Base-by-base conservation (phyloP, 208 protist genomes). In the Crithidia fasciculata region DNA sequence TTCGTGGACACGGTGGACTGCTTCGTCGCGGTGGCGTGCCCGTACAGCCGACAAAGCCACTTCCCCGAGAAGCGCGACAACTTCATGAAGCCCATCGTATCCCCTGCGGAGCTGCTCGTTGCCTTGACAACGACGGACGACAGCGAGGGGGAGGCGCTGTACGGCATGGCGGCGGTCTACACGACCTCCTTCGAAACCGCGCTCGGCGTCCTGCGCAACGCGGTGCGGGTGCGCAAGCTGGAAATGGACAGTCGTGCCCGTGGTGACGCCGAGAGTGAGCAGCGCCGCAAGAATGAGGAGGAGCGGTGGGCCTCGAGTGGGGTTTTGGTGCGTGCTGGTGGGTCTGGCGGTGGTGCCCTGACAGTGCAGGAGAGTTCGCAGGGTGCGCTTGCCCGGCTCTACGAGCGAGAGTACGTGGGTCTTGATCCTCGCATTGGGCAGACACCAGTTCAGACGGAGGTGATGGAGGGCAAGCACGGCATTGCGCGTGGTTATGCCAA, bases 1-100 rank as follows among this genome's bases (percentile, higher is more conserved):
- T 97, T 97, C 79, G 85, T 86, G 1, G 90, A 97, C 71, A 88
- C 87, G 5, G 90, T 97, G 6, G 94, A 98, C 50, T 90, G 89
- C 74, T 97, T 96, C 71, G 88, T 93, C 2, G 82, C 76, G 6
- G 85, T 98, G 59, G 88, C 89, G 40, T 98, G 95, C 69, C 92
- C 91, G 3, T 89, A 96, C 73, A 95, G 86, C 63, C 82, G 84
- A 3, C 77, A 82, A 39, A 87, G 89, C 53, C 74, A 95, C 72
- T 96, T 96, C 58, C 84, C 89, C 5, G 65, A 80, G 12, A 94
- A 96, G 62, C 62, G 74, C 0, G 88, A 95, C 72, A 75, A 83
- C 55, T 97, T 89, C 79, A 61, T 93, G 57, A 97, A 97, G 76
- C 89, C 91, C 13, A 79, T 98, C 41, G 89, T 98, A n/a, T 89